Evolutionary conservation across 1,139 yeast genomes (phyloP).

Genomic region (Saccharomyces pastorianus): DNA sequence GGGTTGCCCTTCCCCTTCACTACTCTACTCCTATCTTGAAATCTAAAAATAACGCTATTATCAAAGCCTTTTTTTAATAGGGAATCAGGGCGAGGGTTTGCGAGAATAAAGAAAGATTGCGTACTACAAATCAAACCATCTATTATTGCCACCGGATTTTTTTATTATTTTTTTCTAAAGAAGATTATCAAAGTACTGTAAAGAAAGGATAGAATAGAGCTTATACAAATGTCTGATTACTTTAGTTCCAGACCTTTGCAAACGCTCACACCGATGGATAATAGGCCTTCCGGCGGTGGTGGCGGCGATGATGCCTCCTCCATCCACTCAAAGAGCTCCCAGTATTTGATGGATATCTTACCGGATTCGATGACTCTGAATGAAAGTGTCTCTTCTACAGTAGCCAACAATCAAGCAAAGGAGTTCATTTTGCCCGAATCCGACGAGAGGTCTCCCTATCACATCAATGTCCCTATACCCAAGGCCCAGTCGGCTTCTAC

Average conservation of each 20-base stretch:
- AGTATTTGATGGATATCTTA: slow-evolving; percentile 20
- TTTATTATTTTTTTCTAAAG: neutral
- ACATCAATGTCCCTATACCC: slow-evolving; percentile 33
- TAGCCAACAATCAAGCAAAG: slow-evolving; percentile 24
- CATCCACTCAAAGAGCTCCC: slow-evolving; percentile 19
- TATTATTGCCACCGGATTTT: neutral
- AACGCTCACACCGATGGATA: neutral
- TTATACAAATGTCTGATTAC: slow-evolving; percentile 17
- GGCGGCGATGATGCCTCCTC: slow-evolving; percentile 14
- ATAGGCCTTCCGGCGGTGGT: neutral
- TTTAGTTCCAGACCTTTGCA: slow-evolving; percentile 14
- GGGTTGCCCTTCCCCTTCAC: neutral
- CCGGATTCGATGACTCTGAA: slow-evolving; percentile 17
- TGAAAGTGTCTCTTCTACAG: slow-evolving; percentile 15
- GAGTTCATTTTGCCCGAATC: slow-evolving; percentile 31
- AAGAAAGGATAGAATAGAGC: neutral
- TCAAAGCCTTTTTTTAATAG: neutral
- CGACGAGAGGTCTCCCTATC: slow-evolving; percentile 33
- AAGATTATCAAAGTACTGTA: too few relatives aligned
- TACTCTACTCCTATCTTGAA: neutral
- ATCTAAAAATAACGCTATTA: neutral
- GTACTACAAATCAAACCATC: neutral
- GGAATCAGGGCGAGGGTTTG: neutral
- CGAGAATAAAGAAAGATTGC: neutral
- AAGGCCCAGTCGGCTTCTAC: slow-evolving; percentile 8